A percentile compares a stretch with the other conserved stretches of the same genome.
Conservation (phyloP, 2,329 filamentous ascomycete species). For the Chrysoporthe puriensis region DNA sequence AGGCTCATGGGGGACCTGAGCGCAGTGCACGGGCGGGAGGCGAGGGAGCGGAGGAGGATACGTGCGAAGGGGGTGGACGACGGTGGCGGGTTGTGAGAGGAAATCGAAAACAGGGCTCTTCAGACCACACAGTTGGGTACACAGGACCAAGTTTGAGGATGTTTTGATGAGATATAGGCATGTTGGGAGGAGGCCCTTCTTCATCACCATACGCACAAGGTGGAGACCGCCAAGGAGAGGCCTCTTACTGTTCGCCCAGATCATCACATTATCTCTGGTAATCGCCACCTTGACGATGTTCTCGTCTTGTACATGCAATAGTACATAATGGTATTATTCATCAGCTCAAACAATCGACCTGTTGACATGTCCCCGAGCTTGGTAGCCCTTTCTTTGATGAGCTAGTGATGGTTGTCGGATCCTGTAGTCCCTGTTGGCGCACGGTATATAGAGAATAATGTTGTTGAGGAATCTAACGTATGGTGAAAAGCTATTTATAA, state of each 20-base stretch:
- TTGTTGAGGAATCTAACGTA: too few species aligned
- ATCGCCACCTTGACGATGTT: background rate
- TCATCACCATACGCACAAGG: too few species aligned
- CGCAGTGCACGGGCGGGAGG: constrained; percentile 21
- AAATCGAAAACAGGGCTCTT: background rate
- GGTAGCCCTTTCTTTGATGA: too few species aligned
- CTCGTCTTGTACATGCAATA: background rate
- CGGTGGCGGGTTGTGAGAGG: background rate
- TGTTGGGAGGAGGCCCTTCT: too few species aligned
- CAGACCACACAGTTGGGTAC: background rate
- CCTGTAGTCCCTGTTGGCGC: too few species aligned
- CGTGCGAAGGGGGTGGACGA: constrained; percentile 6
- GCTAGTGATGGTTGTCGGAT: too few species aligned
- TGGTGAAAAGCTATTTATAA: too few species aligned
- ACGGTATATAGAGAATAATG: too few species aligned
- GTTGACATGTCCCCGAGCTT: too few species aligned
- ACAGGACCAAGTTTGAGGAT: background rate
- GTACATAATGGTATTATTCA: background rate
- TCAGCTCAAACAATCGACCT: background rate
- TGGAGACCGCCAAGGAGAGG: too few species aligned
- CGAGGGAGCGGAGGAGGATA: constrained; percentile 20
- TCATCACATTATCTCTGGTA: too few species aligned
- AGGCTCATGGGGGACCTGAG: constrained; percentile 28
- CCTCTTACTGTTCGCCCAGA: too few species aligned
- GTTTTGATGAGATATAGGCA: background rate